Evolutionary conservation across 75 land plant genomes (phyloP).

Genomic region (Picea glauca): DNA sequence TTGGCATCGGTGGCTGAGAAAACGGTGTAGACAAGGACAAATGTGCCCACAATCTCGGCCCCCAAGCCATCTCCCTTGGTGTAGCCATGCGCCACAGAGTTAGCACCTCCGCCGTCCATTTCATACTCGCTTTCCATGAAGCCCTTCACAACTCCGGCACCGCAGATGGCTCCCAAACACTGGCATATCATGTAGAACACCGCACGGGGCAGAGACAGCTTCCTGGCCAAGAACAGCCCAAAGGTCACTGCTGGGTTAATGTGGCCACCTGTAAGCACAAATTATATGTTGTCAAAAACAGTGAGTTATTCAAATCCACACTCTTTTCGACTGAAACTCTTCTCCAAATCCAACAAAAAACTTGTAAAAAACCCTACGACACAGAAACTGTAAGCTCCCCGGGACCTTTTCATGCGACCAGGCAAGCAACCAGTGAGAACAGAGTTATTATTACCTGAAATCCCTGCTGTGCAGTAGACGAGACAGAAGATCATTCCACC

Average conservation of each 20-base stretch:
- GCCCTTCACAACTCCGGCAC: constrained; percentile 45
- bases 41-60: constrained; percentile 45
- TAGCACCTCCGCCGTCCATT: constrained; percentile 32
- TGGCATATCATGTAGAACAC: constrained; percentile 31
- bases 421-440: too few species aligned
- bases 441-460: constrained; percentile 27
- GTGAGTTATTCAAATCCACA: too few species aligned
- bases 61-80: constrained; percentile 47
- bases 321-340: too few species aligned
- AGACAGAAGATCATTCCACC: constrained; percentile 44
- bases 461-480: constrained; percentile 44
- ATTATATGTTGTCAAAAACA: too few species aligned
- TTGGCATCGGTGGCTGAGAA: constrained; percentile 52
- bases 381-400: too few species aligned
- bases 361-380: too few species aligned
- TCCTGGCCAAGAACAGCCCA: constrained; percentile 38
- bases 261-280: constrained; percentile 18
- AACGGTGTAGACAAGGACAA: constrained; percentile 45
- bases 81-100: constrained; percentile 36
- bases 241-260: constrained; percentile 47
- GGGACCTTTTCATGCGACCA: too few species aligned
- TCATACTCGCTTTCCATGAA: constrained; percentile 27
- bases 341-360: too few species aligned
- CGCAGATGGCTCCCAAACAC: constrained; percentile 39
- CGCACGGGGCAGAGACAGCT: constrained; percentile 36